Evolutionary conservation across 129 eudicot species (phyloP).

Genomic region (Helianthus annuus): HanXRQr2.0-SUNRISE NC_035446.2:138323455-138323954

Average conservation of each 20-base stretch:
- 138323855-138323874: no score
- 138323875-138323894: no score
- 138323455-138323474: slow-evolving; percentile 43
- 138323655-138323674: slow-evolving; percentile 18
- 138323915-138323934: no score
- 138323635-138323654: slow-evolving; percentile 6
- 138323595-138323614: slow-evolving; percentile 34
- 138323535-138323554: slow-evolving; percentile 35
- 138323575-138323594: slow-evolving; percentile 39
- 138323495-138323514: slow-evolving; percentile 33
- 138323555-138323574: slow-evolving; percentile 39
- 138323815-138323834: slow-evolving; percentile 22
- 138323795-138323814: slow-evolving; percentile 10
- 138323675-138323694: slow-evolving; percentile 21
- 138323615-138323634: not conserved
- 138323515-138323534: slow-evolving; percentile 29
- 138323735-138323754: not conserved
- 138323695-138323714: slow-evolving; percentile 25
- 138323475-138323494: slow-evolving; percentile 45
- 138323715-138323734: slow-evolving; percentile 17
- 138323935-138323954: no score
- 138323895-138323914: no score
- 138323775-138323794: slow-evolving; percentile 27
- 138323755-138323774: slow-evolving; percentile 22
- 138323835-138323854: no score